Conservation (phyloP, 2,329 filamentous ascomycete genomes). For the Amylocarpus encephaloides region DNA sequence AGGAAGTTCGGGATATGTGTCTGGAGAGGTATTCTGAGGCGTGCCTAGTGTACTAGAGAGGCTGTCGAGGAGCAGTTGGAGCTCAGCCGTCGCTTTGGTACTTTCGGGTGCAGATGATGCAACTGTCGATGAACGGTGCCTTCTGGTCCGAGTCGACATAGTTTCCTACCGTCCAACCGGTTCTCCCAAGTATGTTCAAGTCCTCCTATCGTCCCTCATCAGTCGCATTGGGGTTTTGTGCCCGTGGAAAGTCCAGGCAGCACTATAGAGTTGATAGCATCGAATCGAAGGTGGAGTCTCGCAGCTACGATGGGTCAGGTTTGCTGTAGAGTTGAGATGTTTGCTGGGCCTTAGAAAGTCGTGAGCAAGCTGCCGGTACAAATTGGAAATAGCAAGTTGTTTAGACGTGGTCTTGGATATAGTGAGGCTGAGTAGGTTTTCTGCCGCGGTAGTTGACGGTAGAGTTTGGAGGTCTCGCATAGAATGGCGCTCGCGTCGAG, state of each 20-base stretch:
- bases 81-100: conserved; percentile 55
- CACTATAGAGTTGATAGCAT: conserved; percentile 15
- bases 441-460: not conserved
- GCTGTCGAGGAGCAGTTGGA: conserved; percentile 47
- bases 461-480: not conserved
- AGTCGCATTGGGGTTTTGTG: conserved; percentile 7
- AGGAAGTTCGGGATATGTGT: conserved; percentile 29
- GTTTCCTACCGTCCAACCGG: conserved; percentile 31
- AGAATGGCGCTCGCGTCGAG: not conserved
- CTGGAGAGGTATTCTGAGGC: conserved; percentile 8
- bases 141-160: conserved; percentile 48
- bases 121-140: conserved; percentile 60
- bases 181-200: conserved; percentile 22
- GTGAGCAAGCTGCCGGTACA: not conserved
- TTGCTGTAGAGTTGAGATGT: not conserved
- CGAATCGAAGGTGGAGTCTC: conserved; percentile 8
- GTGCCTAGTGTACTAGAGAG: conserved; percentile 32
- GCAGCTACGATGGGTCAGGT: not conserved
- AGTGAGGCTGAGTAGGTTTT: not conserved
- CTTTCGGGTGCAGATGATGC: conserved; percentile 48
- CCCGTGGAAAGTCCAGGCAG: conserved; percentile 20
- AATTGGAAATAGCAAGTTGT: not conserved
- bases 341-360: not conserved
- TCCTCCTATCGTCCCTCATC: conserved; percentile 23
- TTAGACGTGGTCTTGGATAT: not conserved